Base-by-base conservation (phyloP, 1,139 yeast species). In the Geotrichum aggregatum region DNA sequence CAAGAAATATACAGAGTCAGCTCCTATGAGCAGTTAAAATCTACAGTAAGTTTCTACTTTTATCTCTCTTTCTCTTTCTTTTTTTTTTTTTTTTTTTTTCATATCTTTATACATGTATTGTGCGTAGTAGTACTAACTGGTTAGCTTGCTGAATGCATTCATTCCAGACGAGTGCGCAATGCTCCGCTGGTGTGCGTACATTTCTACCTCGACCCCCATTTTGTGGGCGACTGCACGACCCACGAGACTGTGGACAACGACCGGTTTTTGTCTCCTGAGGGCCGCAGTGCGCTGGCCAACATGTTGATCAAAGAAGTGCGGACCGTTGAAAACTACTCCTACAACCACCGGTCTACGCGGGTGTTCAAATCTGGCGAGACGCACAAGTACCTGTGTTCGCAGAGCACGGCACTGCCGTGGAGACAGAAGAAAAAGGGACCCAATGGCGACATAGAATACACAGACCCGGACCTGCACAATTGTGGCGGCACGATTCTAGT, bases 281-380 rank as follows among this genome's bases (percentile, higher is more conserved):
- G 54, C 28, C 49, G 54, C 16, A 44, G 49, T 18, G 41, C 38
- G 3, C 33, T 52, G 33, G 54, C 54, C 11, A 52, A 52, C 40
- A 40, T 35, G 39, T 38, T 52, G 3, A 42, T 52, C 16, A 34
- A 41, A 13, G 47, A 48, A 31, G 47, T 52, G 16, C 49, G 49
- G 26, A 26, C 40, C 3, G 48, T 52, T 19, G 54, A 52, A 31
- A 19, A 19, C 34, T 52, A 52, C 38, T 44, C 52, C 1, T 52
- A 52, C 44, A 52, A 52, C 41, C 54, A 52, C 44, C 35, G 54
- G 14, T 52, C 54, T 2, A 52, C 54, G 7, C 49, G 54, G 13
- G 44, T 52, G 3, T 52, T 52, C 52, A 52, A 52, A 34, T 48
- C 52, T 11, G 54, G 54, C 5, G 54, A 52, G 34, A 52, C 54